Base-by-base conservation (phyloP, 73 alveolate species). In the Tetrahymena thermophila region DNA sequence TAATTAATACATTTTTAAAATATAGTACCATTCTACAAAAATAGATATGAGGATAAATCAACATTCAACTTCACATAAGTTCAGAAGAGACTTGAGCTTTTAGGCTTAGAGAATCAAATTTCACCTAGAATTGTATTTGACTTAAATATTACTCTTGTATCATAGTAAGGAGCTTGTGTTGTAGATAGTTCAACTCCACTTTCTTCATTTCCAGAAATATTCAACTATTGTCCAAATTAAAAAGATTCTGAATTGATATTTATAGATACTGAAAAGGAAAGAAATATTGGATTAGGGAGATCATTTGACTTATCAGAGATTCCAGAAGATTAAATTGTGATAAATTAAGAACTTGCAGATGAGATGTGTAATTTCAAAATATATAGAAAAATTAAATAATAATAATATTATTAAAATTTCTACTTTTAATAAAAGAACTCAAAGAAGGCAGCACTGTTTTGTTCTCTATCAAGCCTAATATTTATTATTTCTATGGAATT, bases 271-370 rank as follows among this genome's bases (percentile, higher is more conserved):
- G 44, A 57, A 13, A 96, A 95, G 58, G 99, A 97, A 93, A 40
- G 34, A 31, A 95, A 35, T 28, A 94, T 96, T 9, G 97, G 97
- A 15, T 57, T 97, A 23, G 99, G 99, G 31, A 71, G 89, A 71
- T 13, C 17, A 11, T 71, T 28, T 31, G 89, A 71, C 17, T n/a
- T 71, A 71, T 13, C 89, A 23, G 89, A 71, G 17, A 71, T 71
- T 0, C 89, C 89, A 71, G 89, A 71, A 71, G 42, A 31, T 10
- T 71, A 71, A 34, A 31, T 71, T 28, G 89, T 71, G 17, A 71
- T 71, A 71, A 71, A 34, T 31, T 19, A 31, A 19, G 89, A 71
- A 19, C 35, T 71, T n/a, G 89, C 89, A n/a, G 28, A 50, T 16
- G 83, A 1, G 15, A 50, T 50, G 83, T 0, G 83, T 31, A 31